Percentiles rank a stretch among this genome's conserved stretches.
Evolutionary conservation across 495 filamentous ascomycete genomes (phyloP).

Genomic region (Hyaloscypha bicolor): DNA sequence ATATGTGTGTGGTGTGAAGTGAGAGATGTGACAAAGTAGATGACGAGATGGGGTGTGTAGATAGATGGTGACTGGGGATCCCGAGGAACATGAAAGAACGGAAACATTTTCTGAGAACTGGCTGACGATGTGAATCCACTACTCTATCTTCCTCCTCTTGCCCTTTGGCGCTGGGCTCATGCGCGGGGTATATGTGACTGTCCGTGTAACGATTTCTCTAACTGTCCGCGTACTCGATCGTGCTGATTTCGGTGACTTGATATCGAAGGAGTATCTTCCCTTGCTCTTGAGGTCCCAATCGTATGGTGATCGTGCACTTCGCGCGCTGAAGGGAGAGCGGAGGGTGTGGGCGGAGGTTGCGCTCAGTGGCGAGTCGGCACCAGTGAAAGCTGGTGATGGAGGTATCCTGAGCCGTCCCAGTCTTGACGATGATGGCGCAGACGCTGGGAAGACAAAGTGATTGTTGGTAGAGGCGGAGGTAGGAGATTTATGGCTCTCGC

Average conservation of each 20-base stretch:
- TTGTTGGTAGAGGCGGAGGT: constrained; percentile 41
- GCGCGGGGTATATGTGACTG: constrained; percentile 71
- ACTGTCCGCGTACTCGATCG: constrained; percentile 57
- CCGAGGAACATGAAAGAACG: not conserved
- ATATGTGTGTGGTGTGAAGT: constrained; percentile 20
- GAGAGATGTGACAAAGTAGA: constrained; percentile 12
- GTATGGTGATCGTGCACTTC: constrained; percentile 58
- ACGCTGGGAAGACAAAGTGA: constrained; percentile 48
- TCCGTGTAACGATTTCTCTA: constrained; percentile 72
- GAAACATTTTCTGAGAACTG: not conserved
- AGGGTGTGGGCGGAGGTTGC: constrained; percentile 31
- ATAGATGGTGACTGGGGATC: not conserved
- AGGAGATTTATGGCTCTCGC: constrained; percentile 48
- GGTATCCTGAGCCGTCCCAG: constrained; percentile 54
- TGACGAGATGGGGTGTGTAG: not conserved
- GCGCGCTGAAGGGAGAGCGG: constrained; percentile 44
- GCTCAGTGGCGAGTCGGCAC: constrained; percentile 45
- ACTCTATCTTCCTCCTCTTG: constrained; percentile 71
- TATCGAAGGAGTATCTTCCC: constrained; percentile 44
- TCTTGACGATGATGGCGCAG: constrained; percentile 55
- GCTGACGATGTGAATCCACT: constrained; percentile 18
- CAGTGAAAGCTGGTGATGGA: constrained; percentile 59
- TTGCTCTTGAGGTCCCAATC: constrained; percentile 63
- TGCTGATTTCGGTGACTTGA: constrained; percentile 43
- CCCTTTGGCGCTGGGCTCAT: constrained; percentile 75